These are phyloP conservation scores for Oenanthe javanica DNA, from an alignment of 140 eudicot genomes.

Conservation along the genomic window DNA sequence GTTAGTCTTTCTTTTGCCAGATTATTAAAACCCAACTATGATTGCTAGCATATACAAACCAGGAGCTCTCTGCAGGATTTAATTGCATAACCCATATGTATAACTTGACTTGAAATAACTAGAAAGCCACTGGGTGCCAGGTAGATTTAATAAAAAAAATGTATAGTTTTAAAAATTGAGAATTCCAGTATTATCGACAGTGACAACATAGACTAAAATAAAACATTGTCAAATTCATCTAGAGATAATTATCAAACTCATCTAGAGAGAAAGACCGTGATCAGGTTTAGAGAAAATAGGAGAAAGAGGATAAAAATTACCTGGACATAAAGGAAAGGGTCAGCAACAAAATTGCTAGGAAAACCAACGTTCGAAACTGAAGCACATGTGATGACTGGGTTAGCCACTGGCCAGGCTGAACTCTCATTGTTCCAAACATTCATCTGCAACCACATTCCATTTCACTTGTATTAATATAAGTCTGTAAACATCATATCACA, in stretches of 20 bases:
- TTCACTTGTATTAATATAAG: conserved; percentile 4
- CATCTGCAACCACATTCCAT: conserved; percentile 38
- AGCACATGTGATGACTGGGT: conserved; percentile 85
- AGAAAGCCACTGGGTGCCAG: no score
- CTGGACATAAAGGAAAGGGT: conserved; percentile 78
- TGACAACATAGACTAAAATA: not conserved
- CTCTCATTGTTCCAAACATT: conserved; percentile 57
- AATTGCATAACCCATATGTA: not conserved
- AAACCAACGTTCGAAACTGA: conserved; percentile 62
- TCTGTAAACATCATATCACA: not conserved
- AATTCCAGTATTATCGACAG: not conserved
- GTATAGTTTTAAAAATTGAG: not conserved
- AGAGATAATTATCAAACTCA: not conserved
- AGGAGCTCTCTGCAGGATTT: not conserved
- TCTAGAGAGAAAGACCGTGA: not conserved
- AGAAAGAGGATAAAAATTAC: conserved; percentile 22
- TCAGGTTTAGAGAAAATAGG: not conserved
- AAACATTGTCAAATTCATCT: not conserved
- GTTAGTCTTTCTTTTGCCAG: not conserved
- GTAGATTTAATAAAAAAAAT: not conserved
- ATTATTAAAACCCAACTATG: not conserved
- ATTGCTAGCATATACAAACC: not conserved
- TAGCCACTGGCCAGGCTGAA: conserved; percentile 95
- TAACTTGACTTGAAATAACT: not conserved
- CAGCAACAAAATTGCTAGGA: conserved; percentile 91